Percentiles rank a stretch among this genome's conserved stretches.
These are phyloP conservation scores for Yamadazyma olivae DNA, from an alignment of 805 yeast species.

Conservation along the genomic window DNA sequence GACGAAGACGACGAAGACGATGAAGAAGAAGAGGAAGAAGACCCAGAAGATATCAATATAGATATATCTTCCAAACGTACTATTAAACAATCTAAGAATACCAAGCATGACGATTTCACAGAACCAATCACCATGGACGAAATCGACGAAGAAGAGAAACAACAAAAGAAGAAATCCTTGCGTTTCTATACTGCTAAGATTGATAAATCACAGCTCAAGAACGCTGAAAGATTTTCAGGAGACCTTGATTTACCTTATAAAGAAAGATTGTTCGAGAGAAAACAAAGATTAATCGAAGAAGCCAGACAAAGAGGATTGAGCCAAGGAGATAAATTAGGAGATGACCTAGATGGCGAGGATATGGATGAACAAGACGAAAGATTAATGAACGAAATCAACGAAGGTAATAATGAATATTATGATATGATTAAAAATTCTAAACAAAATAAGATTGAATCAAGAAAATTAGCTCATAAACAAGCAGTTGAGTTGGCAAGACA, in stretches of 20 bases:
- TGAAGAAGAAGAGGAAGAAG: slow-evolving; percentile 16
- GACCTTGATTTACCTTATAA: slow-evolving; percentile 90
- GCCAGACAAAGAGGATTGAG: slow-evolving; percentile 78
- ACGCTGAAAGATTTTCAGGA: slow-evolving; percentile 51
- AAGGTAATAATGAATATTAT: slow-evolving; percentile 61
- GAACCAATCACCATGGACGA: slow-evolving; percentile 69
- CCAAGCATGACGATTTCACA: slow-evolving; percentile 53
- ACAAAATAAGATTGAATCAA: slow-evolving; percentile 46
- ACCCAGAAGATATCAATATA: slow-evolving; percentile 38
- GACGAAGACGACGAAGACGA: slow-evolving; percentile 14
- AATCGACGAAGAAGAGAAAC: slow-evolving; percentile 84
- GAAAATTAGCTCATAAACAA: slow-evolving; percentile 60
- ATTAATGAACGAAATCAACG: slow-evolving; percentile 43
- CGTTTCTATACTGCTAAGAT: slow-evolving; percentile 97
- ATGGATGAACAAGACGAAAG: slow-evolving; percentile 46
- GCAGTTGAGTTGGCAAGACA: slow-evolving; percentile 81
- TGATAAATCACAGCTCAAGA: slow-evolving; percentile 74
- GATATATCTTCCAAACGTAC: slow-evolving; percentile 53
- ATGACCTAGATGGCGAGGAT: slow-evolving; percentile 53
- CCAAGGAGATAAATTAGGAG: slow-evolving; percentile 49
- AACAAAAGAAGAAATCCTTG: slow-evolving; percentile 71
- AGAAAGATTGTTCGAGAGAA: slow-evolving; percentile 87
- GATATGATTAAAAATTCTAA: slow-evolving; percentile 48
- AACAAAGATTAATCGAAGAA: slow-evolving; percentile 80
- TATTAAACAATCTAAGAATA: slow-evolving; percentile 31